Evolutionary conservation across 768 basidiomycete species (phyloP), one percentile per base, ranked within the genome.

Genomic region (Mycena venus): DNA sequence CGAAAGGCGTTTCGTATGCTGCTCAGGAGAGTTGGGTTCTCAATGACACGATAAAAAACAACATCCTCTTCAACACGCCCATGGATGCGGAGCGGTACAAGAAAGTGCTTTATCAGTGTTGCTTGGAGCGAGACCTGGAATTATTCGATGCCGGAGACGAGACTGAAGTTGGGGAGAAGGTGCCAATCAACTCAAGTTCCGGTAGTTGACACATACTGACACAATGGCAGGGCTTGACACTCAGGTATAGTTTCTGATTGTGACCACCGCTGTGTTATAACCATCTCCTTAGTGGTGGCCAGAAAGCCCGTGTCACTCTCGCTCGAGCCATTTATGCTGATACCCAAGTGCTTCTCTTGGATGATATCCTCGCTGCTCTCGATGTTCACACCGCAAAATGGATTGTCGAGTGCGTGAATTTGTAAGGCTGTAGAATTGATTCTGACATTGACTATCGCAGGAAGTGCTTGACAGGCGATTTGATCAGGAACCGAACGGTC

Each of bases 21-120:
- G 93, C 93, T 4, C 95, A 97, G 80, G 94, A 95, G 79, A 91
- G 93, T 4, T 97, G 95, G 95, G 91, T 95, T 5, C 90, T 92
- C 80, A 95, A 95, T 75, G 93, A 93, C 72, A 94, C 93, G 0
- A 93, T 95, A 66, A 86, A 84, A 82, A 93, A 95, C 51, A 98
- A 97, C 79, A 94, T 98, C 70, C 82, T 94, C 53, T 97, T 98
- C 73, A 95, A 95, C 32, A 84, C 91, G 12, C 88, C 91, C 0
- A 95, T 91, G 72, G 93, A 97, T 51, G 92, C 94, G 78, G 90
- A 88, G 69, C 88, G 93, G 11, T 97, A 97, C 80, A 92, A 92
- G 86, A 90, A 91, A 78, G 95, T 93, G 2, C 83, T 98, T 34
- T 83, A 88, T 19, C 94, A 95, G 79, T 91, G 95, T 27, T 94